Base-by-base conservation (phyloP, 2,329 filamentous ascomycete species). In the Claviceps paspali region DNA sequence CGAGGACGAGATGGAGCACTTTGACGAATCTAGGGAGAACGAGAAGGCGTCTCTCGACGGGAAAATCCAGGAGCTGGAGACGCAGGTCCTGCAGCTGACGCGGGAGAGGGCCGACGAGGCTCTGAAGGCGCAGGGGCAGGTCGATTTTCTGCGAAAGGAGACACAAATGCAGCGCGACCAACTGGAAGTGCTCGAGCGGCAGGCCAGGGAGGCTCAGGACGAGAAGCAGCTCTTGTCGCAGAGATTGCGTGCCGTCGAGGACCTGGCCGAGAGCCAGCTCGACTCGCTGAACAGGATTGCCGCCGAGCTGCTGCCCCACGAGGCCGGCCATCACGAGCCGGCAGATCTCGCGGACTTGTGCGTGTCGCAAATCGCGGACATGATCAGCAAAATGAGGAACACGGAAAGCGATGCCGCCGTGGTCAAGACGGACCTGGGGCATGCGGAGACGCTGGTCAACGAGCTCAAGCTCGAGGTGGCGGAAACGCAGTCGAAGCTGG, bases 1-100 rank as follows among this genome's bases (percentile, higher is more conserved):
- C 5, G 91, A 98, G 57, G 87, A 95, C 49, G 87, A 94, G 52
- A 73, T 96, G 36, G 87, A 95, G 48, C 73, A 85, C 41, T 73
- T 88, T 38, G 70, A 84, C 29, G 84, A 85, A 48, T 86, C 82
- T 29, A 73, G 83, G 30, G 85, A 95, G 46, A 79, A 92, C 47
- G 82, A 91, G 49, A 82, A 78, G 50, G 74, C 73, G 4, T 70
- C 71, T 2, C 69, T 78, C 31, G 79, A 88, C 43, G 73, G 80
- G 33, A 77, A 69, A 40, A 64, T 86, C 23, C 74, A 74, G 32
- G 64, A 67, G 7, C 67, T 94, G 1, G 73, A 86, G 49, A 64
- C 71, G 12, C 82, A 94, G 47, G 60, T 93, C 12, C 74, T 83
- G 38, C 70, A 68, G 35, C 55, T 79, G 12, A 65, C 62, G 26